Evolutionary conservation across 805 yeast genomes (phyloP), one percentile per base, ranked within the genome.

Genomic region (Wickerhamomyces tratensis): DNA sequence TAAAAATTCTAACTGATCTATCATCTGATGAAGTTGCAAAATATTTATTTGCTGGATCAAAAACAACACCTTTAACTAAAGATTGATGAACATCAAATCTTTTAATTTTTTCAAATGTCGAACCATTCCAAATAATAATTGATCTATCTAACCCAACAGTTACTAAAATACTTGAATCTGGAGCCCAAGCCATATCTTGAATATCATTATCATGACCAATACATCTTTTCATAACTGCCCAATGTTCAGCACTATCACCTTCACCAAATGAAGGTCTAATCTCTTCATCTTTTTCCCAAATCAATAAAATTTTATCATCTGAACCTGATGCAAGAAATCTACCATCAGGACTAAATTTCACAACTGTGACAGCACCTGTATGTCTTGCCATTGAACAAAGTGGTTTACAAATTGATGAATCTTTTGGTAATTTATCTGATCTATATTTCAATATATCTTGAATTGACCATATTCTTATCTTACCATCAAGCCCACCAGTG

Each of bases 201-300:
- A 93, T 86, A 65, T 93, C 99, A 57, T 91, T 93, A 49, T 93
- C 98, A 61, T 93, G 99, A 1, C 97, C 98, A 15, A 87, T 96
- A 13, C 88, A 72, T 53, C 98, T 74, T 53, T 86, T 86, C 15
- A 96, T 67, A 2, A 91, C 97, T 1, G 91, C 80, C 98, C 98
- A 91, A 53, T 86, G 95, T 61, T 91, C 98, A 43, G 77, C 56
- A 52, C 88, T 96, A 39, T 76, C 82, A 42, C 79, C 72, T 31
- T 76, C 73, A 12, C 95, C 95, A 64, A 85, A 82, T 46, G 77
- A 79, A 7, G 69, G 68, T 41, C 60, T 57, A 5, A 52, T 45
- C 55, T 68, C 82, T 45, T 83, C 93, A 52, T 93, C 98, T 42
- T 78, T 79, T 53, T 91, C 95, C 97, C 98, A 89, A 8, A 93